Evolutionary conservation across 2,329 filamentous ascomycete genomes (phyloP).

Genomic region (Remersonia thermophila): DNA sequence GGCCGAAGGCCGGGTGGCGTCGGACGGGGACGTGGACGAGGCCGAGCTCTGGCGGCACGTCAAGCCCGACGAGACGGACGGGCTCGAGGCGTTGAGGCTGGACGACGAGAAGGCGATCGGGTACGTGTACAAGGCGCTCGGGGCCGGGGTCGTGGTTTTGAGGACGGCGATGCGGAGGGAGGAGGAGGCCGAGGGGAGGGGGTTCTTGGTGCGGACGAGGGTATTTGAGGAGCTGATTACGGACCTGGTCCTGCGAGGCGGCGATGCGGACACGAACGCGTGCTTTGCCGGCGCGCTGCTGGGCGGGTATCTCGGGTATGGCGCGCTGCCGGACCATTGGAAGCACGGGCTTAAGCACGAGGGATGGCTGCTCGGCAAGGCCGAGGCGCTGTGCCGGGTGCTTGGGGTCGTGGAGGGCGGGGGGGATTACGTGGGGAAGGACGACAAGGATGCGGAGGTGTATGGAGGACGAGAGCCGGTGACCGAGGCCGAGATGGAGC

Average conservation of each 20-base stretch:
- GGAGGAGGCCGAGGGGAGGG: constrained; percentile 16
- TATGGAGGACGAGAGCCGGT: constrained; percentile 30
- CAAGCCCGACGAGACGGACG: constrained; percentile 18
- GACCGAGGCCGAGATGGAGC: constrained; percentile 25
- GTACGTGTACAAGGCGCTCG: constrained; percentile 42
- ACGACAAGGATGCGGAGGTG: constrained; percentile 28
- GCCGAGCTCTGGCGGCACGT: constrained; percentile 31
- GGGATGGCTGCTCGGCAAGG: constrained; percentile 33
- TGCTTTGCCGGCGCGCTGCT: constrained; percentile 39
- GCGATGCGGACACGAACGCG: constrained; percentile 43
- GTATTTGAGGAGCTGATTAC: constrained; percentile 37
- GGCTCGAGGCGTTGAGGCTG: constrained; percentile 29
- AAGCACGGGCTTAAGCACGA: constrained; percentile 32
- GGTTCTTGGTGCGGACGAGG: constrained; percentile 13
- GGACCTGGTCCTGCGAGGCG: constrained; percentile 37
- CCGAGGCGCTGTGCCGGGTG: constrained; percentile 27
- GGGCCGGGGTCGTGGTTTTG: constrained; percentile 32
- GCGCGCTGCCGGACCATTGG: constrained; percentile 35
- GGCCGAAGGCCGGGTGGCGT: constrained; percentile 13
- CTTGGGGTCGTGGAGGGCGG: constrained; percentile 25
- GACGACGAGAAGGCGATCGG: constrained; percentile 35
- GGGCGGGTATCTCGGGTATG: constrained; percentile 35
- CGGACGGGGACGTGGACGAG: constrained; percentile 25
- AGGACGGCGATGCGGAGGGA: constrained; percentile 30
- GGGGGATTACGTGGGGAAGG: constrained; percentile 20